Evolutionary conservation across 2,329 filamentous ascomycete species (phyloP).

Genomic region (Boeremia lycopersici): DNA sequence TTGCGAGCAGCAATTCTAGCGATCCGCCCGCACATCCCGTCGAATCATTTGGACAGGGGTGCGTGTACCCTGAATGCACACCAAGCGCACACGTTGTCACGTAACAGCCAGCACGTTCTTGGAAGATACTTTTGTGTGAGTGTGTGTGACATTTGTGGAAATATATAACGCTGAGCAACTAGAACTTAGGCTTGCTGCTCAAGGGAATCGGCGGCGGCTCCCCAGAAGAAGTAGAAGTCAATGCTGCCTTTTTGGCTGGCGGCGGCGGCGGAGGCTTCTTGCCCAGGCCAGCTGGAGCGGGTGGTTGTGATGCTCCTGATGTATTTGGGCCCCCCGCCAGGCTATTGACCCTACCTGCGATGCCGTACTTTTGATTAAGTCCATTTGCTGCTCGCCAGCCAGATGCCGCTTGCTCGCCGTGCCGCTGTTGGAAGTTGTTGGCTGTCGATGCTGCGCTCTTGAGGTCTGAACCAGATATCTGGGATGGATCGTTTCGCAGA

Average conservation of each 20-base stretch:
- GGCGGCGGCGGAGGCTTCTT: constrained; percentile 66
- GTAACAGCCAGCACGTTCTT: not conserved
- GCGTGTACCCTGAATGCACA: constrained; percentile 6
- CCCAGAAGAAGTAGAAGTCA: constrained; percentile 45
- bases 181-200: constrained; percentile 60
- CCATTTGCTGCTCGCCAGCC: constrained; percentile 64
- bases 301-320: constrained; percentile 31
- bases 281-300: constrained; percentile 42
- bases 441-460: constrained; percentile 64
- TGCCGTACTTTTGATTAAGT: constrained; percentile 67
- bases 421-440: constrained; percentile 72
- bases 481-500: constrained; percentile 66
- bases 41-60: constrained; percentile 7
- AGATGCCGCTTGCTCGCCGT: constrained; percentile 69
- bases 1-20: constrained; percentile 3
- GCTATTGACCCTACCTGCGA: constrained; percentile 57
- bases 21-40: constrained; percentile 1
- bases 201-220: constrained; percentile 63
- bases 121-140: not conserved
- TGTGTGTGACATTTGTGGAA: not conserved
- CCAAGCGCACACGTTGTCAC: not conserved
- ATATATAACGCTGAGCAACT: not conserved
- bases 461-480: constrained; percentile 65
- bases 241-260: constrained; percentile 57
- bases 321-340: constrained; percentile 34